Base-by-base conservation (phyloP, 1,139 yeast genomes). In the Ogataea hybrid region DNA sequence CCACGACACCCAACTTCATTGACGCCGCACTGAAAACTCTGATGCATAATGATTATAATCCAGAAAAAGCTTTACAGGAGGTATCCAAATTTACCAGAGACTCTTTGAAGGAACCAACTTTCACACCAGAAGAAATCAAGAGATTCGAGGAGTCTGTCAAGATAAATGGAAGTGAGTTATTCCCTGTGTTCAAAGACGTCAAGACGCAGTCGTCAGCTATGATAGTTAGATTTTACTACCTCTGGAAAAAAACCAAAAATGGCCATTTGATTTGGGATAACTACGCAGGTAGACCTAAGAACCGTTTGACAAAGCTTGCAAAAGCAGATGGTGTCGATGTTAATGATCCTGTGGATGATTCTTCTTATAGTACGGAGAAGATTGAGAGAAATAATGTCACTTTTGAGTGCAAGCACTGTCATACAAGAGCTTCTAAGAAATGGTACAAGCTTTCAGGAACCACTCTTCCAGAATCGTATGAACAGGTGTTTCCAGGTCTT, bases 231-330 rank as follows among this genome's bases (percentile, higher is more conserved):
- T 90, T 75, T 58, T 90, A 87, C 57, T 90, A 90, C 56, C 67
- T 85, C 39, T 90, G 97, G 97, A 90, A 90, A 62, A 90, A 90
- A 61, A 82, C 96, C 0, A 69, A 75, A 23, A 72, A 72, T 42
- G 97, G 97, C 0, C 78, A 75, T 49, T 58, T 65, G 38, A 84
- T 86, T 12, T 88, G 97, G 96, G 96, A 88, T 28, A 82, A 82
- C 56, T 86, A 68, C 54, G 82, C 80, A 46, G 95, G 95, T 1
- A 65, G 96, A 44, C 70, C 71, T 42, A 77, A 79, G 54, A 81
- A 81, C 56, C 74, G 71, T 49, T 52, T 65, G 16, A 46, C 41
- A 25, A 73, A 68, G 49, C 62, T 74, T 62, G 67, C 75, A 35
- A 50, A 46, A 16, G 63, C 65, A 37, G 44, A 45, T 5, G 54